These are phyloP conservation scores for Gamarada debralockiae DNA, from an alignment of 495 filamentous ascomycete genomes.

Conservation along the genomic window DNA sequence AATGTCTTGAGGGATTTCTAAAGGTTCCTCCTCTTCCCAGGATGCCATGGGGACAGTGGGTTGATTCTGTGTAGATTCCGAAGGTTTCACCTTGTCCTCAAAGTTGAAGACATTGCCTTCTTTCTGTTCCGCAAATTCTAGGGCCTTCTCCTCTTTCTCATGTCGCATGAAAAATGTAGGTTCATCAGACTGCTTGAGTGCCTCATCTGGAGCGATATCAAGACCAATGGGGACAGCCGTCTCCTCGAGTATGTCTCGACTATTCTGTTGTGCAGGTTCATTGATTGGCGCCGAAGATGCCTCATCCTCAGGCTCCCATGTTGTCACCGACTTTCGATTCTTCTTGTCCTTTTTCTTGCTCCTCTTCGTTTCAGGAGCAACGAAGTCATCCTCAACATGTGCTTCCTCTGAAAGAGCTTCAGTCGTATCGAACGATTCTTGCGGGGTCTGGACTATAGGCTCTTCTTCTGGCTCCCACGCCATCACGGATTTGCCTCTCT, in stretches of 20 bases:
- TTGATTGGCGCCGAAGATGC: neutral
- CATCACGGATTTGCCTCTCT: conserved; percentile 30
- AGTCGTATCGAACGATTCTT: neutral
- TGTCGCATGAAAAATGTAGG: neutral
- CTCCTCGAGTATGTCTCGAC: neutral
- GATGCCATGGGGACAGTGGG: neutral
- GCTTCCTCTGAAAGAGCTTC: conserved; percentile 8
- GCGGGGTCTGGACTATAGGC: neutral
- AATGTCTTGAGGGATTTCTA: neutral
- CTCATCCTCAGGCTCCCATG: conserved; percentile 13
- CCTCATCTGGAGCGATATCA: neutral
- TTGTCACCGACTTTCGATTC: conserved; percentile 23
- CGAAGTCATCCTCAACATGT: conserved; percentile 4
- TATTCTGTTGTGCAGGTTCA: neutral
- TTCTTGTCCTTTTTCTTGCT: conserved; percentile 37
- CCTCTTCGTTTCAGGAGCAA: conserved; percentile 13
- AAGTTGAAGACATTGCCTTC: too few species aligned
- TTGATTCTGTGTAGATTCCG: too few species aligned
- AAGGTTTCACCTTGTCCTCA: too few species aligned
- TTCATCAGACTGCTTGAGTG: too few species aligned
- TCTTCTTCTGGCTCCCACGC: conserved; percentile 21
- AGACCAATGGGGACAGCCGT: neutral
- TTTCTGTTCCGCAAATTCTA: too few species aligned
- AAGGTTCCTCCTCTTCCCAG: neutral
- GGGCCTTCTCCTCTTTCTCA: too few species aligned